These are phyloP conservation scores for Pythium grandisporangium DNA, from an alignment of 352 stramenopile species.

Conservation along the genomic window DNA sequence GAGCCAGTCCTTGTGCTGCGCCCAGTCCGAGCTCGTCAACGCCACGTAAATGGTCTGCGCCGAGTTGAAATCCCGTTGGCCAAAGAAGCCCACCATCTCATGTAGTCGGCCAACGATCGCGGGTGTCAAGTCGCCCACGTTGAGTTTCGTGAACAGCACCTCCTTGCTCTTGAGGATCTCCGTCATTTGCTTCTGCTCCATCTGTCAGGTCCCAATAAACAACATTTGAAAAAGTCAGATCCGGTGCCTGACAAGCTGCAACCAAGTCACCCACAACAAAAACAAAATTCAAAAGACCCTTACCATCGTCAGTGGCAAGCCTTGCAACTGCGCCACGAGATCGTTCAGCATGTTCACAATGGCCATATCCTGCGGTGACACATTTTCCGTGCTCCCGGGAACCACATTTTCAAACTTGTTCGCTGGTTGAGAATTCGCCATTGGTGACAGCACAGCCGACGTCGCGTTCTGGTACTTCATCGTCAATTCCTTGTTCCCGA, in stretches of 20 bases:
- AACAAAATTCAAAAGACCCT: constrained; percentile 3
- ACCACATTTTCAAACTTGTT: constrained; percentile 46
- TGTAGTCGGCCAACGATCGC: constrained; percentile 65
- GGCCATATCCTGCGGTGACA: constrained; percentile 58
- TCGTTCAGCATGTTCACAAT: constrained; percentile 82
- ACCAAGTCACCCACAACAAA: too few relatives aligned
- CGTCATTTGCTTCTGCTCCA: constrained; percentile 82
- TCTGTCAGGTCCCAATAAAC: too few relatives aligned
- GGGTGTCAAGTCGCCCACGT: constrained; percentile 62
- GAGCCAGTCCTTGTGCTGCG: constrained; percentile 97
- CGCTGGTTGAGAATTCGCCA: constrained; percentile 8
- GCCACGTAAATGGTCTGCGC: constrained; percentile 84
- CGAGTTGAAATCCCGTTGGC: constrained; percentile 63
- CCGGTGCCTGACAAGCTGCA: too few relatives aligned
- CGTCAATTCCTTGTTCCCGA: constrained; percentile 81
- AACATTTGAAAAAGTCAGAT: too few relatives aligned
- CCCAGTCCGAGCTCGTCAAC: constrained; percentile 91
- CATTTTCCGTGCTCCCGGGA: constrained; percentile 63
- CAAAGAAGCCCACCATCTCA: constrained; percentile 74
- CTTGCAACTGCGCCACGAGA: constrained; percentile 59
- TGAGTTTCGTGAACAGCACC: constrained; percentile 84
- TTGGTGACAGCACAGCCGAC: constrained; percentile 49
- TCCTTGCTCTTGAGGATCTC: constrained; percentile 84
- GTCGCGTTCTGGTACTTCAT: constrained; percentile 81
- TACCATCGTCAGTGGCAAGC: constrained; percentile 77